Evolutionary conservation across 2,329 filamentous ascomycete genomes (phyloP), one percentile per base, ranked within the genome.

Genomic region (Aspergillus calidoustus): DNA sequence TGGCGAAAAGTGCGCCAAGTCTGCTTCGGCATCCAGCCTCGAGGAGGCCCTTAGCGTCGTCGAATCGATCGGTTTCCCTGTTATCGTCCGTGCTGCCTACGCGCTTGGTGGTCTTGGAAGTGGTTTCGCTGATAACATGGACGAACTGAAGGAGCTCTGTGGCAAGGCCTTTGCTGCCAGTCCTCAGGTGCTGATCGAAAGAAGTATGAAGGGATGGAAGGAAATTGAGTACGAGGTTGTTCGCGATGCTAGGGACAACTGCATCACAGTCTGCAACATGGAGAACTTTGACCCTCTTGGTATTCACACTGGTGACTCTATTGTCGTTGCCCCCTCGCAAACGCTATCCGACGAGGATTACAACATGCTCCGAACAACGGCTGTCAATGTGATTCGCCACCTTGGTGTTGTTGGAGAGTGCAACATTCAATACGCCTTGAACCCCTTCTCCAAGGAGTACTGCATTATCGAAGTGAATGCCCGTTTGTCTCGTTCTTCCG

Each of bases 201-300:
- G 91, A 77, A 96, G 92, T 82, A 98, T 99, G 94, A 98, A 98
- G 83, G 95, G 95, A 62, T 99, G 95, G 95, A 99, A 99, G 80
- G 95, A 99, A 80, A 96, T 98, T 66, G 95, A 99, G 79, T 99
- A 98, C 75, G 95, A 99, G 79, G 95, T 98, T 64, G 95, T 99
- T 46, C 90, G 95, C 72, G 95, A 98, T 82, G 91, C 89, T 60
- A 89, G 92, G 71, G 93, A 99, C 82, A 98, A 98, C 85, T 99
- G 95, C 77, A 98, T 99, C 76, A 99, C 95, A 7, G 95, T 99
- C 64, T 99, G 95, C 79, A 99, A 99, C 83, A 98, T 99, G 95
- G 95, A 99, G 82, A 99, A 99, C 82, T 99, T 99, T 73, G 95
- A 99, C 77, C 95, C 95, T 59, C 88, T 99, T 1, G 95, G 95